Conservation (phyloP, 2,329 filamentous ascomycete genomes). For the Paraphoma sp. region DNA sequence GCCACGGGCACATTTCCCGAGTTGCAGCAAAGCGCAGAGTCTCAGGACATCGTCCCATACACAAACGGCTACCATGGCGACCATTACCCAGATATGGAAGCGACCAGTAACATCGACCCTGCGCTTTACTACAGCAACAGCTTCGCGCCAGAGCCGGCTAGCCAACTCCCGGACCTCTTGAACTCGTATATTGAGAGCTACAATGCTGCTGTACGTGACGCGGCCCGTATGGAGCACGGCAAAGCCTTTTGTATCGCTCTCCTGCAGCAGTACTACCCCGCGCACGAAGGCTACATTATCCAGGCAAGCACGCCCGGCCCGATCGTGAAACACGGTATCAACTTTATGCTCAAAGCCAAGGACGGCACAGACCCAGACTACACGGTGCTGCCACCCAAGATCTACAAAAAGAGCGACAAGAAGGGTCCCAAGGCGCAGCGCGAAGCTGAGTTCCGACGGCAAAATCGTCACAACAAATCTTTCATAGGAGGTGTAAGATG, state of each 20-base stretch:
- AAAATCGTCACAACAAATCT: neutral
- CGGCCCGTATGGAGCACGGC: constrained; percentile 21
- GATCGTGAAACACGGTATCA: constrained; percentile 17
- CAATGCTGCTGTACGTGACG: neutral
- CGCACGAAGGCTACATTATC: constrained; percentile 23
- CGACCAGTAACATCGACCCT: no score
- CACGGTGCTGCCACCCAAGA: neutral
- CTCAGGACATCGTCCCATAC: no score
- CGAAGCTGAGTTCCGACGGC: constrained; percentile 2
- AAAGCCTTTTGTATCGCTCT: constrained; percentile 21
- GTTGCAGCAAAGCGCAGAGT: neutral
- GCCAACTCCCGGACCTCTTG: neutral
- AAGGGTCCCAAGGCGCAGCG: neutral
- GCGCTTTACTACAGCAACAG: no score
- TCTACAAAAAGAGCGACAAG: constrained; percentile 6
- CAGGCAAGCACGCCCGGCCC: constrained; percentile 10
- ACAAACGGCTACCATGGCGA: no score
- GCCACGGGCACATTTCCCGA: neutral
- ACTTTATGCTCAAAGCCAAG: constrained; percentile 14
- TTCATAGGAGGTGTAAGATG: constrained; percentile 1
- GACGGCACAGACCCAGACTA: constrained; percentile 12
- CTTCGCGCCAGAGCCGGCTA: neutral
- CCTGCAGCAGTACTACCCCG: constrained; percentile 33
- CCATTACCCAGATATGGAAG: no score
- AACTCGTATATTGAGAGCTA: neutral